A percentile compares a stretch with the other conserved stretches of the same genome.
These are phyloP conservation scores for Panellus pusillus DNA, from an alignment of 768 basidiomycete genomes.

Conservation along the genomic window DNA sequence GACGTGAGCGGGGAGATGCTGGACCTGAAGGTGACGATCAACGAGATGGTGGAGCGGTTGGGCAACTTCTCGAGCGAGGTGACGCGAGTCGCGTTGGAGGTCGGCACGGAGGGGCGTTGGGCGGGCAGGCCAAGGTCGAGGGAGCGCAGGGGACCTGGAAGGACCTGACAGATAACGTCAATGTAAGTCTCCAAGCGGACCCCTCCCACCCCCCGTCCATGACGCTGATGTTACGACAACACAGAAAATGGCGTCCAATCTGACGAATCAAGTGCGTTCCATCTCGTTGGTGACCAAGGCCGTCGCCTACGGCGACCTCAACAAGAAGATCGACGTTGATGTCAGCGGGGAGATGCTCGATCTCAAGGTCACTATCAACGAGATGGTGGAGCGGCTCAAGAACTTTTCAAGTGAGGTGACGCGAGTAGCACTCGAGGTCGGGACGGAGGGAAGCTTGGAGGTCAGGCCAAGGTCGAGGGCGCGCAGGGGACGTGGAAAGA, in stretches of 20 bases:
- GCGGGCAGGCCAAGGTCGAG: constrained; percentile 18
- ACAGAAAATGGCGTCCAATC: constrained; percentile 4
- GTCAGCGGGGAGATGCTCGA: constrained; percentile 87
- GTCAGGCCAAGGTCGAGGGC: background rate
- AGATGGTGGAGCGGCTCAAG: constrained; percentile 3
- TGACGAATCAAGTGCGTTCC: constrained; percentile 20
- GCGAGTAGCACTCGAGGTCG: background rate
- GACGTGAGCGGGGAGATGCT: constrained; percentile 91
- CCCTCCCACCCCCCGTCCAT: too few relatives aligned
- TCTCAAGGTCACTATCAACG: constrained; percentile 39
- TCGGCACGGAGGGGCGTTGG: constrained; percentile 17
- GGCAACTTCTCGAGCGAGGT: constrained; percentile 20
- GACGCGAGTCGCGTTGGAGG: constrained; percentile 17
- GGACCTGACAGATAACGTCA: constrained; percentile 25
- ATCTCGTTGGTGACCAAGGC: constrained; percentile 67
- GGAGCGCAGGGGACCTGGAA: constrained; percentile 22
- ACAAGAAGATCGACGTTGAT: constrained; percentile 89
- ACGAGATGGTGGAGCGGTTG: constrained; percentile 20
- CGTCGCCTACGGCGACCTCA: constrained; percentile 85
- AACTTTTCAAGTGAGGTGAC: constrained; percentile 1
- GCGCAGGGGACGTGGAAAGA: background rate
- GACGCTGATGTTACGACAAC: background rate
- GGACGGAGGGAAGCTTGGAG: background rate
- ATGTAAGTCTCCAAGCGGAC: background rate
- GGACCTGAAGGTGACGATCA: constrained; percentile 51